Conservation (phyloP, 2,329 filamentous ascomycete genomes). For the Ascocoryne sarcoides region DNA sequence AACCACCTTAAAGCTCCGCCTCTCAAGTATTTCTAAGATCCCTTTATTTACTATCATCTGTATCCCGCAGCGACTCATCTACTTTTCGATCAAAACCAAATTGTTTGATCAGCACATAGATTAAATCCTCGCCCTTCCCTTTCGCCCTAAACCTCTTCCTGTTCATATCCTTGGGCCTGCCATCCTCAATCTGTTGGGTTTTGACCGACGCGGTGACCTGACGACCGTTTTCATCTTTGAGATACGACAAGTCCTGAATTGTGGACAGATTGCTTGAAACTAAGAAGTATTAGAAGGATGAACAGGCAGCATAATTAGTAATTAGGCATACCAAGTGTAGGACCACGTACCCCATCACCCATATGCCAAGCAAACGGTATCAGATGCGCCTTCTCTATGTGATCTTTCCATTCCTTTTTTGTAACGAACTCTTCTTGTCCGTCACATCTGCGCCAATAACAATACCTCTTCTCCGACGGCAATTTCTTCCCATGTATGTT, state of each 20-base stretch:
- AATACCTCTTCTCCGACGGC: constrained; percentile 31
- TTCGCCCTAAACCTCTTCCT: constrained; percentile 16
- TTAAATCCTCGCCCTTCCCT: too few species aligned
- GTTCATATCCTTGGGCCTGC: constrained; percentile 19
- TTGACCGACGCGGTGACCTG: constrained; percentile 51
- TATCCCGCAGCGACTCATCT: too few species aligned
- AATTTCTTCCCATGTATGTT: constrained; percentile 37
- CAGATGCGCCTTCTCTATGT: constrained; percentile 47
- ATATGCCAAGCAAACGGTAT: constrained; percentile 46
- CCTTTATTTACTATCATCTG: too few species aligned
- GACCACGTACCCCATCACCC: constrained; percentile 49
- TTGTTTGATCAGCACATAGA: too few species aligned
- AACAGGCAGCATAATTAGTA: background rate
- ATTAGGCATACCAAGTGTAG: constrained; percentile 15
- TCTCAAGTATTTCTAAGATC: too few species aligned
- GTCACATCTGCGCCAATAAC: background rate
- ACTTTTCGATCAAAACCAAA: too few species aligned
- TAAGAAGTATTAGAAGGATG: too few species aligned
- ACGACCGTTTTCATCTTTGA: constrained; percentile 42
- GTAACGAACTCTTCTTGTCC: constrained; percentile 13
- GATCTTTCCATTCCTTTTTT: constrained; percentile 34
- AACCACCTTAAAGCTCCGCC: too few species aligned
- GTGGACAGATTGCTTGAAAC: too few species aligned
- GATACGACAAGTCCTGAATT: constrained; percentile 7
- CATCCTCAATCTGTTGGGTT: constrained; percentile 43